Evolutionary conservation across 78 protist genomes (phyloP).

Genomic region (Dictyostelium purpureum): DNA sequence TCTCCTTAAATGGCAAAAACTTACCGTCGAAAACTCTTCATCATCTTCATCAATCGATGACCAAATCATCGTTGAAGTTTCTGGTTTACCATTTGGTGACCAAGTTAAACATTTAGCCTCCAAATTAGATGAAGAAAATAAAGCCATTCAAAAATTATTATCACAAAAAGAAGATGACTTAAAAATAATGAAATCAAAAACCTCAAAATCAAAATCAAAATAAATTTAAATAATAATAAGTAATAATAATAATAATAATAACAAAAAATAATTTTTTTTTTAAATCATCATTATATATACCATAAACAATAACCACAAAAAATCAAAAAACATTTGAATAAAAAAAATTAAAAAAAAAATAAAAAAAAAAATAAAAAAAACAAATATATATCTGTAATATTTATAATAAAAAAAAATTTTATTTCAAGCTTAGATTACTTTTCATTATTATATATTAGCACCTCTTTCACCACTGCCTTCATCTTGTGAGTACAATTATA

Average conservation of each 20-base stretch:
- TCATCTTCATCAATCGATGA: constrained; percentile 7
- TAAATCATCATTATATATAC: background rate
- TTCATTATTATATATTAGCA: no score
- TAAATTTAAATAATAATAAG: background rate
- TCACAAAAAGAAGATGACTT: constrained; percentile 35
- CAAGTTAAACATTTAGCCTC: constrained; percentile 70
- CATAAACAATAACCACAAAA: background rate
- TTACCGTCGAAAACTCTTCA: constrained; percentile 35
- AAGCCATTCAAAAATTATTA: constrained; percentile 35
- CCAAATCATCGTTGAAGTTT: constrained; percentile 66
- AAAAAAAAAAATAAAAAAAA: background rate
- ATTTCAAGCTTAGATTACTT: no score
- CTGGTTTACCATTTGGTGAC: constrained; percentile 71
- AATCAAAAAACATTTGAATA: background rate
- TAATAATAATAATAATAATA: background rate
- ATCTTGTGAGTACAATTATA: no score
- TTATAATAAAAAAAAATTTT: background rate
- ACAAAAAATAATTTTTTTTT: background rate
- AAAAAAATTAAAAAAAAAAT: background rate
- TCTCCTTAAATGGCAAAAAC: constrained; percentile 62
- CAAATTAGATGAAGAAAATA: constrained; percentile 56
- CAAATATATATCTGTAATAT: no score
- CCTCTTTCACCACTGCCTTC: no score
- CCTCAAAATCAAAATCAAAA: constrained; percentile 4
- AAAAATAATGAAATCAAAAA: background rate